A percentile compares a stretch with the other conserved stretches of the same genome.
Conservation (phyloP, 2,329 filamentous ascomycete genomes). For the Grosmannia clavigera region DNA sequence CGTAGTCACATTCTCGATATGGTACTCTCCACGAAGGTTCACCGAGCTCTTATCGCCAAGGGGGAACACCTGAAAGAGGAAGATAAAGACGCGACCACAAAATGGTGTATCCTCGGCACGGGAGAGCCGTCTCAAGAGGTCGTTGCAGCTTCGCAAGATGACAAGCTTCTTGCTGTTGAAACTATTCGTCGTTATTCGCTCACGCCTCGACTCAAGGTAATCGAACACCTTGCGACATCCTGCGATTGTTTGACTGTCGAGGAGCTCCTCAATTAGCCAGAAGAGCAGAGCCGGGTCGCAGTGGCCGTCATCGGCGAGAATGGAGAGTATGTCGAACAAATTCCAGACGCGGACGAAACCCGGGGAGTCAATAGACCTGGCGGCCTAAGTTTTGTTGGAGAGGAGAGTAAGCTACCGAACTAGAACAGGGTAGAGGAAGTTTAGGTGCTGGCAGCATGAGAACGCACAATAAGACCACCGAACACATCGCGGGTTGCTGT, state of each 20-base stretch:
- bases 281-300: conserved; percentile 72
- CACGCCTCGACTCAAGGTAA: conserved; percentile 84
- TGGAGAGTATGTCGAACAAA: conserved; percentile 78
- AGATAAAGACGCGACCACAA: conserved; percentile 95
- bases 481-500: conserved; percentile 73
- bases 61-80: conserved; percentile 95
- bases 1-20: conserved; percentile 83
- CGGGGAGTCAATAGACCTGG: conserved; percentile 62
- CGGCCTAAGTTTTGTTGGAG: conserved; percentile 38
- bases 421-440: neutral
- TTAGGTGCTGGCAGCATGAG: neutral
- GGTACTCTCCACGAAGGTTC: conserved; percentile 90
- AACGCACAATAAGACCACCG: conserved; percentile 61
- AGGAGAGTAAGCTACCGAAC: neutral
- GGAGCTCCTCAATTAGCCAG: conserved; percentile 83
- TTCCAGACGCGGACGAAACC: conserved; percentile 84
- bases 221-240: conserved; percentile 88
- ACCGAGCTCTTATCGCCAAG: conserved; percentile 95
- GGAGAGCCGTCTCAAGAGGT: conserved; percentile 84
- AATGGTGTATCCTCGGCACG: conserved; percentile 94
- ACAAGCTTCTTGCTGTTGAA: conserved; percentile 77
- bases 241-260: conserved; percentile 90
- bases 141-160: conserved; percentile 89
- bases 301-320: conserved; percentile 71
- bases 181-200: conserved; percentile 69